Evolutionary conservation across 2,329 filamentous ascomycete species (phyloP), one percentile per base, ranked within the genome.

Genomic region (Arachnomyces sp.): DNA sequence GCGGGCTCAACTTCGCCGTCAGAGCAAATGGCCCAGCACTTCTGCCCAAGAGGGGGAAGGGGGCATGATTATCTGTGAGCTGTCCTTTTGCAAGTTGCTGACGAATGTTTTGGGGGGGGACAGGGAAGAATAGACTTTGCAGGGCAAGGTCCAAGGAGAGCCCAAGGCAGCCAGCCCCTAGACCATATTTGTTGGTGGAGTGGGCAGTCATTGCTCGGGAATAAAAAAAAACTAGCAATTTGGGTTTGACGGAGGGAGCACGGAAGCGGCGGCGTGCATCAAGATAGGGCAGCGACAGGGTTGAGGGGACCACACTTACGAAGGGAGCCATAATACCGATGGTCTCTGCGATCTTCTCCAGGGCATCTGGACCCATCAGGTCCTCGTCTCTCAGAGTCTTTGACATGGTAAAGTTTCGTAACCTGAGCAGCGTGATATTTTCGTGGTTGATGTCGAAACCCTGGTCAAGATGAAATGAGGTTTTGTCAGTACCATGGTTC

Each of bases 341-440:
- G 15, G 87, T 64, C 30, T 74, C 70, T 38, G 72, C 69, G 38
- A 94, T 71, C 53, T 74, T 76, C 20, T 79, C 73, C 61, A 87
- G 73, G 12, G 76, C 78, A 53, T 77, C 67, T 34, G 74, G 65
- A 34, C 72, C 70, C 28, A 79, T 68, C 14, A 94, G 70, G 35
- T 84, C 69, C 7, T 71, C 62, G 52, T 89, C 86, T 9, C 71
- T 59, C 28, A 94, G 63, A 55, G 78, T 77, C 43, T 71, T 79
- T 29, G 77, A 73, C 15, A 93, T 64, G 0, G 83, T 89, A 58
- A 83, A 94, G 59, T 81, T 92, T 45, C 80, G 76, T 55, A 95
- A 71, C 52, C 87, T 83, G 40, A 94, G 70, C 38, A 95, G 72
- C 40, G 81, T 78, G 53, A 94, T 88, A 50, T 94, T 83, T 31